Evolutionary conservation across 306 rosid genomes (phyloP).

Genomic region (Arachis stenosperma): DNA sequence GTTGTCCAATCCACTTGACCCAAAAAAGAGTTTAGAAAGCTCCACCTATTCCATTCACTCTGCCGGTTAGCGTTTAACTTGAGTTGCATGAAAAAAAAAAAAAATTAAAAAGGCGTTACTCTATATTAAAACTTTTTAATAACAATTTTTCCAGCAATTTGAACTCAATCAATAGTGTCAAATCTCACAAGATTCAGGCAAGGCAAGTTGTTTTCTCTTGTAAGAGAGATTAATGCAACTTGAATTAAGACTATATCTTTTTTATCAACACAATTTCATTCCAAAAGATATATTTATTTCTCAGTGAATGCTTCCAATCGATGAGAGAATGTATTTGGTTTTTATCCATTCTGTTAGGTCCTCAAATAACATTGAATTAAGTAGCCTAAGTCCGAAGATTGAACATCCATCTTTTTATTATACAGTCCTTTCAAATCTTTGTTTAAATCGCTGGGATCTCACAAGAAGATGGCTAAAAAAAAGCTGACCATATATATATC

Average conservation of each 20-base stretch:
- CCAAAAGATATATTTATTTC: no score
- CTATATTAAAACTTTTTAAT: no score
- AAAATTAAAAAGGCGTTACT: not conserved
- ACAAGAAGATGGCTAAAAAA: not conserved
- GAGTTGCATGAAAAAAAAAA: no score
- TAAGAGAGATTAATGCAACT: not conserved
- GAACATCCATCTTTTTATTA: not conserved
- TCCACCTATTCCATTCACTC: not conserved
- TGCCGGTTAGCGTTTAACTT: not conserved
- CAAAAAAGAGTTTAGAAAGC: not conserved
- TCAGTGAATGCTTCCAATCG: not conserved
- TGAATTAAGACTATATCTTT: not conserved
- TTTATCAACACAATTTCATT: not conserved
- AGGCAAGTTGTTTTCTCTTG: not conserved
- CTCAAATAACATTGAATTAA: not conserved
- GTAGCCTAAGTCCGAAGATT: slow-evolving; percentile 5
- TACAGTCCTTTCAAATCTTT: slow-evolving; percentile 11
- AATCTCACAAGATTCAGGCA: not conserved
- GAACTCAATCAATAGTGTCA: not conserved
- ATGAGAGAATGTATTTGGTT: not conserved
- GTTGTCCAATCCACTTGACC: no score
- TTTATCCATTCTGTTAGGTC: not conserved
- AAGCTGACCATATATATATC: not conserved
- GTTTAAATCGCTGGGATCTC: slow-evolving; percentile 4
- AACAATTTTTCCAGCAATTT: no score